Evolutionary conservation across 139 green algal species (phyloP).

Genomic region (Chloropicon primus): DNA sequence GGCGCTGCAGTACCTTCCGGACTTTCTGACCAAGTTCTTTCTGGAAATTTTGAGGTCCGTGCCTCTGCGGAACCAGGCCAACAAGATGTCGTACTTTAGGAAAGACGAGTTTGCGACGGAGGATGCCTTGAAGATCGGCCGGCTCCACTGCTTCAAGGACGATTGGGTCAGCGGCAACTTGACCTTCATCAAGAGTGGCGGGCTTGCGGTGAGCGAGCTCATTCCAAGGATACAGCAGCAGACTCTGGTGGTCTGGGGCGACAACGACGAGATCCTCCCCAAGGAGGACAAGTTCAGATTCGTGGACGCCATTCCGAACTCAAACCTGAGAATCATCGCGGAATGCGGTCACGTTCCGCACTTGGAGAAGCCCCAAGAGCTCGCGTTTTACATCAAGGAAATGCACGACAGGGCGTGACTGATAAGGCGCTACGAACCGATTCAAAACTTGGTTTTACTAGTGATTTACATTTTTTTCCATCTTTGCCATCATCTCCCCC

Average conservation of each 20-base stretch:
- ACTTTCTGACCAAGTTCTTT: slow-evolving; percentile 23
- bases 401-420: slow-evolving; percentile 22
- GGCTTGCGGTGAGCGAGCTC: slow-evolving; percentile 49
- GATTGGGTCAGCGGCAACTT: slow-evolving; percentile 77
- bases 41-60: slow-evolving; percentile 41
- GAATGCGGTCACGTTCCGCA: slow-evolving; percentile 72
- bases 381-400: slow-evolving; percentile 21
- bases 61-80: slow-evolving; percentile 48
- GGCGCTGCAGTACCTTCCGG: slow-evolving; percentile 47
- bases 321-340: slow-evolving; percentile 49
- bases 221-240: slow-evolving; percentile 40
- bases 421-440: no score
- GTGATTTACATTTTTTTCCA: no score
- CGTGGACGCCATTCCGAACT: slow-evolving; percentile 28
- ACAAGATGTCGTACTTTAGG: slow-evolving; percentile 72
- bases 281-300: slow-evolving; percentile 41
- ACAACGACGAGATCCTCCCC: slow-evolving; percentile 68
- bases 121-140: slow-evolving; percentile 39
- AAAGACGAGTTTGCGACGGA: slow-evolving; percentile 51
- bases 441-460: no score
- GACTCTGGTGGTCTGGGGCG: slow-evolving; percentile 81
- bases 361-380: slow-evolving; percentile 55
- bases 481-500: background rate
- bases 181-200: slow-evolving; percentile 78
- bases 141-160: slow-evolving; percentile 28